Base-by-base conservation (phyloP, 2,329 filamentous ascomycete species). In the Thielaviopsis musarum region DNA sequence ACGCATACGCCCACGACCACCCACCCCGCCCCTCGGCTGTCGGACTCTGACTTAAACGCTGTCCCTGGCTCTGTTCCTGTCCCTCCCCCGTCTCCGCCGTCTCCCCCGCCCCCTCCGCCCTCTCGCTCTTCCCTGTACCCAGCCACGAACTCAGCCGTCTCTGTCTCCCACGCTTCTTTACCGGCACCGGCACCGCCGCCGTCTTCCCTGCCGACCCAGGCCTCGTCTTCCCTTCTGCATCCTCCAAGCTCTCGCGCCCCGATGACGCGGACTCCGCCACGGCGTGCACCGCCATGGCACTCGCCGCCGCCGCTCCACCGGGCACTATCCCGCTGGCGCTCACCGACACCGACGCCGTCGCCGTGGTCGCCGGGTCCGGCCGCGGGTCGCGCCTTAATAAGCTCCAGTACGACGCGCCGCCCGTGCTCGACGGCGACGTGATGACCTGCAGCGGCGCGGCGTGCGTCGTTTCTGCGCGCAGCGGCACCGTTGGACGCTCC, bases 1-100 rank as follows among this genome's bases (percentile, higher is more conserved):
- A 22, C 28, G 53, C 38, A 55, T 61, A 51, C 51, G 49, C 34
- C 51, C 41, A 57, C 49, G 52, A 45, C 52, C 54, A 56, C 19
- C 53, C 58, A 9, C 28, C n/a, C 7, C 34, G 41, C 7, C 22
- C 24, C 17, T 57, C 55, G 13, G 24, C 13, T 10, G 22, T 12
- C 22, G 21, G 15, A 24, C 19, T 28, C 24, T 52, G n/a, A 34
- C 30, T 34, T 2, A 10, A 7, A 34, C 4, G 2, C 30, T 10
- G 10, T 10, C 30, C 30, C 30, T 34, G 30, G 4, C 7, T 7
- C 30, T 56, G n/a, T 12, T 3, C 17, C 21, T 58, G 45, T 21
- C 51, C 22, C 56, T 49, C 17, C 54, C 22, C 26, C n/a, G n/a
- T n/a, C n/a, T n/a, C n/a, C n/a, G n/a, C n/a, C 1, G 51, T 12